Evolutionary conservation across 2,329 filamentous ascomycete species (phyloP).

Genomic region (Arthroderma sp.): DNA sequence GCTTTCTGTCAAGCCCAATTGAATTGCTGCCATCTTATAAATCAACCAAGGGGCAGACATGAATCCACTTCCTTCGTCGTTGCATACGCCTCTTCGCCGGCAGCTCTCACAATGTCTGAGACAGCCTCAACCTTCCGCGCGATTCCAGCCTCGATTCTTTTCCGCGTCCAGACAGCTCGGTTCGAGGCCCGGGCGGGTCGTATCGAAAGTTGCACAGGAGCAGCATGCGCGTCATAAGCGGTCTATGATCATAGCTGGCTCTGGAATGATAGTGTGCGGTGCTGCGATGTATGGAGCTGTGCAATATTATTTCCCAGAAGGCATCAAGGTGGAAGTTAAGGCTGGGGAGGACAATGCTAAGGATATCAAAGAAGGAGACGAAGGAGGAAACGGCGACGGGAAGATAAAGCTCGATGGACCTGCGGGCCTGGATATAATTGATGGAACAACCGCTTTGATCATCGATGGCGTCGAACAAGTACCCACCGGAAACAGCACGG

Average conservation of each 20-base stretch:
- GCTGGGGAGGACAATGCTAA: conserved; percentile 3
- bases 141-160: conserved; percentile 10
- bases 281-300: conserved; percentile 30
- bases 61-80: conserved; percentile 1
- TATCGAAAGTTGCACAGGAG: conserved; percentile 12
- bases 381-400: conserved; percentile 3
- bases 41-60: neutral
- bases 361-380: neutral
- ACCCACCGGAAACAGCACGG: conserved; percentile 65
- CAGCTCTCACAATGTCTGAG: conserved; percentile 9
- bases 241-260: conserved; percentile 22
- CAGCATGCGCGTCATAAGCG: conserved; percentile 19
- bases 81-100: conserved; percentile 9
- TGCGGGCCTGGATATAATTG: conserved; percentile 21
- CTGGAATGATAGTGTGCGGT: conserved; percentile 27
- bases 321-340: conserved; percentile 5
- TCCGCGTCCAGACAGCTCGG: conserved; percentile 19
- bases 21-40: no score
- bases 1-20: no score
- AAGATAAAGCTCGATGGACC: conserved; percentile 30
- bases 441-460: conserved; percentile 23
- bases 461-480: conserved; percentile 59
- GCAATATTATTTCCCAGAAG: conserved; percentile 20
- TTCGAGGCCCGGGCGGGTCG: conserved; percentile 20
- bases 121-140: conserved; percentile 1